Conservation (phyloP, 352 stramenopile species). For the Phytophthora fragariae region DNA sequence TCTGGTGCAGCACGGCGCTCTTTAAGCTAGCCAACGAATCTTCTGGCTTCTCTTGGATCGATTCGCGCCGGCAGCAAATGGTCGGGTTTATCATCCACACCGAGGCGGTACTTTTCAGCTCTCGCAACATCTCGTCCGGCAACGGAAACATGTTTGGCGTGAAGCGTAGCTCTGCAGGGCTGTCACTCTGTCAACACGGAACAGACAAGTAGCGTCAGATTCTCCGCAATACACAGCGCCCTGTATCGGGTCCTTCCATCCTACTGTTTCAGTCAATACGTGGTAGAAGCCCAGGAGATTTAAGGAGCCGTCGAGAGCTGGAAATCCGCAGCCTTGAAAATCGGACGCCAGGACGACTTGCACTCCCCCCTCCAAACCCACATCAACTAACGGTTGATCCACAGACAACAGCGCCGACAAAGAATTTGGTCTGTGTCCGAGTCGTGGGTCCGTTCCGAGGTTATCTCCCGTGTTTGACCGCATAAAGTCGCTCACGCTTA, state of each 20-base stretch:
- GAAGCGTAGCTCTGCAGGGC: slow-evolving; percentile 55
- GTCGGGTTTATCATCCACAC: slow-evolving; percentile 37
- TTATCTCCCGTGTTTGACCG: slow-evolving; percentile 16
- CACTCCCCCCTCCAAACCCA: slow-evolving; percentile 33
- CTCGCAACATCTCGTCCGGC: slow-evolving; percentile 64
- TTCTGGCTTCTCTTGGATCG: background rate
- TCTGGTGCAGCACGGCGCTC: slow-evolving; percentile 27
- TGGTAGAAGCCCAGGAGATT: slow-evolving; percentile 70
- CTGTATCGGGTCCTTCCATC: background rate
- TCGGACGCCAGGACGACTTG: slow-evolving; percentile 54
- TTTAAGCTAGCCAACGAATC: slow-evolving; percentile 44
- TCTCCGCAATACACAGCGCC: background rate
- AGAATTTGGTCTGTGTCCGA: slow-evolving; percentile 13
- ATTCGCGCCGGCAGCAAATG: slow-evolving; percentile 28
- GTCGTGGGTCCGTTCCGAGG: background rate
- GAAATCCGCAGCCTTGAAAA: slow-evolving; percentile 69
- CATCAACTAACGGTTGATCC: slow-evolving; percentile 34
- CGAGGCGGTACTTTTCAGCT: slow-evolving; percentile 49
- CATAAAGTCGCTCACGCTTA: slow-evolving; percentile 58
- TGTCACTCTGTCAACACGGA: slow-evolving; percentile 25
- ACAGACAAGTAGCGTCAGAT: background rate
- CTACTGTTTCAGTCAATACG: slow-evolving; percentile 41
- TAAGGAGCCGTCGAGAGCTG: slow-evolving; percentile 59
- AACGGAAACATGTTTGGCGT: slow-evolving; percentile 68
- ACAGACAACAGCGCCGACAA: slow-evolving; percentile 47